Evolutionary conservation across 202 grass and related monocot genomes (phyloP), one percentile per base, ranked within the genome.

Genomic region (Hordeum pubiflorum): DNA sequence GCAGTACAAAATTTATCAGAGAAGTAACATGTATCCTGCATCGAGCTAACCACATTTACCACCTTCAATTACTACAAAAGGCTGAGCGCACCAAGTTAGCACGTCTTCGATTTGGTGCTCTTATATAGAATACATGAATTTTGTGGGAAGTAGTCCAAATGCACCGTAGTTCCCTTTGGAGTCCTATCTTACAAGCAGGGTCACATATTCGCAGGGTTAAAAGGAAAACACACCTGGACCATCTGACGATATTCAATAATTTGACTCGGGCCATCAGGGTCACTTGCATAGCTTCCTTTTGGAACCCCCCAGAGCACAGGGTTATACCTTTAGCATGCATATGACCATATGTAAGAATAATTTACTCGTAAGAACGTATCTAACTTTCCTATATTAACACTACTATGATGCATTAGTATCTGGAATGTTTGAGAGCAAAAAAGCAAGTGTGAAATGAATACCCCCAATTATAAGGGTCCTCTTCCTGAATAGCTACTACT

Each of bases 381-480:
- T 69, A 69, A 75, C 6, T 24, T 39, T 20, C 9, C 21, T 39
- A 75, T 50, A 21, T n/a, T 60, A 69, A 65, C 6, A 76, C 44
- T 33, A 76, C 5, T 7, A 63, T 3, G 44, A 79, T 15, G 72
- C 50, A 81, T 74, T 54, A 83, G 22, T 29, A 82, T 68, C 50
- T 79, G 56, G 8, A 72, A 72, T 27, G 37, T 34, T 63, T 58
- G 9, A 56, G 12, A 10, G 17, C 27, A 29, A 62, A 72, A 48
- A 38, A 39, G 14, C 27, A 62, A 57, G 85, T 60, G 26, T 2
- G 34, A 78, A 77, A 80, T 66, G n/a, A 64, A 79, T 94, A 97
- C 94, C 94, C 94, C 94, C 94, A 97, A 76, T 97, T 97, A 79
- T 92, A 97, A 74, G 85, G 80, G 60, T 97, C 91, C 73, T 90